Base-by-base conservation (phyloP, 805 yeast species). In the Nakazawaea molendinolei region DNA sequence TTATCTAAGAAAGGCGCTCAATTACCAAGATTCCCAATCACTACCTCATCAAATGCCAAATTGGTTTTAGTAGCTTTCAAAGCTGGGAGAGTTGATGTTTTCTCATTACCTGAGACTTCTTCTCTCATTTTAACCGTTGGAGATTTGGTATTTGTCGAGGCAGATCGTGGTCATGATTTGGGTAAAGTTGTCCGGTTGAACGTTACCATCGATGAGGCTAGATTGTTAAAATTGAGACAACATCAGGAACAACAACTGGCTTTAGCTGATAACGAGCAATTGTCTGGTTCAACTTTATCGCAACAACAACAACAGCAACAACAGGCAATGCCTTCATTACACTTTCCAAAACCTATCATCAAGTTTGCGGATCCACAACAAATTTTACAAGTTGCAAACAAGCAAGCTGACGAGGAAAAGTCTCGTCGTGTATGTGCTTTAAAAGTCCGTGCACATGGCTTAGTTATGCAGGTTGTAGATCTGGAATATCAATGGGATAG, bases 401-500 rank as follows among this genome's bases (percentile, higher is more conserved):
- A 84, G 52, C 58, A 62, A 39, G 67, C 69, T 33, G 92, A 83
- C 52, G 94, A 84, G 57, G 77, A 74, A 35, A 74, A 74, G 50
- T 82, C 92, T 2, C 67, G 76, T 40, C 61, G 69, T 27, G 66
- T 79, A 31, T 79, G 90, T 55, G 61, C 71, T 44, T 58, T 72
- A 18, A 73, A 76, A 49, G 71, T 77, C 26, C 65, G 71, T 41
- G 71, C 71, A 19, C 65, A 63, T 42, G 60, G 63, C 8, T 58
- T 74, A 34, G 48, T 48, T 22, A 74, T 84, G 89, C 63, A 58
- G 38, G 70, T 84, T 35, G 67, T 79, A 27, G 92, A 83, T 49
- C 83, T 87, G 2, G 94, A 84, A 58, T 84, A 82, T 58, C 94
- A 84, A 58, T 84, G 85, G 78, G 94, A 84, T 53, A 69, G 89